Evolutionary conservation across 306 rosid species (phyloP), one percentile per base, ranked within the genome.

Genomic region (Quercus suber): DNA sequence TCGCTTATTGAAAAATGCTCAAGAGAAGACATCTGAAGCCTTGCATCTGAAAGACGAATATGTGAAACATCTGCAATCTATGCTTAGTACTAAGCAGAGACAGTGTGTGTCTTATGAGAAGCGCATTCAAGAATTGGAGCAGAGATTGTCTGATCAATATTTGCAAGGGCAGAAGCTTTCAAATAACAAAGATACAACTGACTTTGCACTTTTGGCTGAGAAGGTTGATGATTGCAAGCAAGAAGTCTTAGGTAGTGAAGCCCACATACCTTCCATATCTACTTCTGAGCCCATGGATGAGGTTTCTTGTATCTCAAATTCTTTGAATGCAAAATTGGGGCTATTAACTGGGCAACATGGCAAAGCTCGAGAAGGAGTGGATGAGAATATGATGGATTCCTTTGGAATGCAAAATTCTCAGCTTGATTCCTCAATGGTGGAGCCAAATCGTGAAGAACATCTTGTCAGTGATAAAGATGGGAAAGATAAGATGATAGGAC

Each of bases 381-480:
- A 96, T 87, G 98, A 93, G 76, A 93, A 91, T 84, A 96, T 96
- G 98, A 69, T 89, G 91, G 99, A 95, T 89, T 95, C 92, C 78
- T 91, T 91, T 80, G 93, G 92, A 31, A 64, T 87, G 57, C 92
- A 85, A 78, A 92, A 87, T 80, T 88, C 85, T 25, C 97, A 88
- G 33, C 78, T 91, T 81, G 99, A 96, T 82, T 96, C 94, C 70
- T 90, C 91, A 82, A 96, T 96, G 97, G 76, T 87, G 84, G 98
- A 93, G 84, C 94, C 89, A 78, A 90, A 80, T 64, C 91, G 92
- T 33, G 98, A 89, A 73, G 97, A 89, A 85, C 78, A 77, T 72
- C 90, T 70, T 33, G 79, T 78, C 78, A 73, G 83, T 71, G 86
- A 85, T 79, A 89, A 88, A 88, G 88, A 91, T 82, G 86, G 84